Base-by-base conservation (phyloP, 2,329 filamentous ascomycete genomes). In the Paraconiothyrium sp. region DNA sequence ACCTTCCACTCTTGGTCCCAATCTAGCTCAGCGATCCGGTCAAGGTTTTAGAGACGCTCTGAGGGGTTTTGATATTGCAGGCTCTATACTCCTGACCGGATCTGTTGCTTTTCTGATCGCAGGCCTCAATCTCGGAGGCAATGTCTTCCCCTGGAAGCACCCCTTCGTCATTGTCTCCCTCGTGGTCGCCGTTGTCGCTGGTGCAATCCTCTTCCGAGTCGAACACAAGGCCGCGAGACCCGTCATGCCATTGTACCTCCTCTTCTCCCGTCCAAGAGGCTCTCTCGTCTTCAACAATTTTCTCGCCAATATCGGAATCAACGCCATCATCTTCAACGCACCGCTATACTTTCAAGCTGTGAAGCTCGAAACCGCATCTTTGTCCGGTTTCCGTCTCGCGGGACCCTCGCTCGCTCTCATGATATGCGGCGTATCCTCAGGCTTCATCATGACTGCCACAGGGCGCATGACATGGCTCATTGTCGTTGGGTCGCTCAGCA, bases 361-460 rank as follows among this genome's bases (percentile, higher is more conserved):
- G 35, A 78, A 79, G 50, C 75, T 80, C 22, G 88, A 89, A 60
- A 85, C 84, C 6, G 89, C 91, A 16, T 92, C 91, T 0, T 81
- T 84, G 27, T 92, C 91, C 0, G 91, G 91, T n/a, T 85, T 93
- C 32, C 86, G 89, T 47, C 88, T 94, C 57, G 84, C 92, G 22
- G 81, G 89, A 7, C 88, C 89, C 4, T 87, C 88, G 0, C 67
- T 88, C 30, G 85, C 76, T 3, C 72, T 79, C 32, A 81, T 77
- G 1, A 65, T 81, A 41, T 80, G 77, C 49, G 79, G 79, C 27
- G 77, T 83, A 14, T 74, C 75, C 5, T 70, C 76, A 13, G 81
- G 81, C 34, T 79, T 81, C 65, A 79, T 80, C 61, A 82, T 83
- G 73, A 81, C 79, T 1, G 72, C 74, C 16, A 82, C 80, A 0